These are phyloP conservation scores for Blastobotrys robertii DNA, from an alignment of 805 yeast genomes.

Conservation along the genomic window DNA sequence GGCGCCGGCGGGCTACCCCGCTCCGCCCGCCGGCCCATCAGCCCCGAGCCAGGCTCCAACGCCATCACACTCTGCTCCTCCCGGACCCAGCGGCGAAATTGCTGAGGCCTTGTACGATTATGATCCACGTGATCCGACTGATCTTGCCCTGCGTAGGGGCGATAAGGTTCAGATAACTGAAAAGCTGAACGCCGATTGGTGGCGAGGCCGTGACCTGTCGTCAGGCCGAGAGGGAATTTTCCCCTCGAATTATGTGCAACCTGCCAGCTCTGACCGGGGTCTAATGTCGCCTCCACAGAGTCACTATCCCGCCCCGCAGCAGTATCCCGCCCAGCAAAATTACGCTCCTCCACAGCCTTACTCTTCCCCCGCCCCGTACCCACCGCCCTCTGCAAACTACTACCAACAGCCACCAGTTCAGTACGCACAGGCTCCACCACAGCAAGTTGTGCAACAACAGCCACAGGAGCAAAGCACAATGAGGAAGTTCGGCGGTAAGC, in stretches of 20 bases:
- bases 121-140: constrained; percentile 65
- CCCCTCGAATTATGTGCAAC: constrained; percentile 75
- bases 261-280: constrained; percentile 5
- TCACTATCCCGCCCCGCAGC: constrained; percentile 13
- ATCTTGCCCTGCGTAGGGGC: constrained; percentile 54
- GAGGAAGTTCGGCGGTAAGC: constrained; percentile 63
- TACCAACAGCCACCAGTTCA: constrained; percentile 28
- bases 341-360: constrained; percentile 16
- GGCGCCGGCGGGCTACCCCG: constrained; percentile 3
- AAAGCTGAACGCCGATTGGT: constrained; percentile 79
- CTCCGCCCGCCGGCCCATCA: constrained; percentile 1
- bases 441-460: constrained; percentile 14
- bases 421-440: constrained; percentile 17
- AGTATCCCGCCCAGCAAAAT: constrained; percentile 12
- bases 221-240: constrained; percentile 63
- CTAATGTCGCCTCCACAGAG: constrained; percentile 7
- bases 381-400: constrained; percentile 42
- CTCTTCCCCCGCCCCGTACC: constrained; percentile 29
- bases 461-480: constrained; percentile 7
- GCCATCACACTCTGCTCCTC: constrained; percentile 16
- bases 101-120: constrained; percentile 68
- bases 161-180: constrained; percentile 63
- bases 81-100: constrained; percentile 25
- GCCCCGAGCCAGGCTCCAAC: constrained; percentile 10
- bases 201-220: constrained; percentile 53